These are phyloP conservation scores for Coemansia sp. DNA, from an alignment of 192 early-diverging fungal genomes.

Conservation along the genomic window DNA sequence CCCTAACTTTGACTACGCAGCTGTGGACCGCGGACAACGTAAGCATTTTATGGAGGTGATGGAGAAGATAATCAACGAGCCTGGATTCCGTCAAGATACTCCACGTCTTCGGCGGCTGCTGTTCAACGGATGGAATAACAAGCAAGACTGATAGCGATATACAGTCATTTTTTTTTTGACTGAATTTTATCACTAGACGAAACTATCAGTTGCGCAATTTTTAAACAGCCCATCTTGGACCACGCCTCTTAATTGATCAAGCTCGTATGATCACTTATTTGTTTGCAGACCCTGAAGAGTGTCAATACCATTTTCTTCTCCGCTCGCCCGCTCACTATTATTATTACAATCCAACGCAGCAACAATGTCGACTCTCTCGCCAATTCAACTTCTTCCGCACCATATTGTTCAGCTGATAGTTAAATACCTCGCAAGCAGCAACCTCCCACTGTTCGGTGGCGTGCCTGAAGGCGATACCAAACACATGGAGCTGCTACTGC, in stretches of 20 bases:
- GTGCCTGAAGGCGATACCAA: not conserved
- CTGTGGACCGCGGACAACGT: not conserved
- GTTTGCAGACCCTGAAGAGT: too few species aligned
- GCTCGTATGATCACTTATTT: too few species aligned
- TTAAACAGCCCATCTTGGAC: too few species aligned
- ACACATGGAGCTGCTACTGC: not conserved
- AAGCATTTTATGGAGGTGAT: not conserved
- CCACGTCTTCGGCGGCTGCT: not conserved
- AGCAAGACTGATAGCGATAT: not conserved
- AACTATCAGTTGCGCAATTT: too few species aligned
- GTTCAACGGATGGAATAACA: not conserved
- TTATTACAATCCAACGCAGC: not conserved
- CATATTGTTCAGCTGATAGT: not conserved
- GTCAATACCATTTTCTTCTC: not conserved
- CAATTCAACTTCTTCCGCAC: not conserved
- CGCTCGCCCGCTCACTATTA: not conserved
- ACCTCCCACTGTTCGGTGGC: not conserved
- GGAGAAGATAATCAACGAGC: not conserved
- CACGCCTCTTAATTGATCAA: too few species aligned
- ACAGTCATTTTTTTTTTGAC: not conserved
- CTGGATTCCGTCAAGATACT: not conserved
- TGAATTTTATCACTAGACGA: not conserved
- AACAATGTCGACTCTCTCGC: not conserved
- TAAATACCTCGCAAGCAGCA: not conserved
- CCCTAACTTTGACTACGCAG: not conserved